These are phyloP conservation scores for Trichoderma hamatum DNA, from an alignment of 2,329 filamentous ascomycete genomes.

Conservation along the genomic window DNA sequence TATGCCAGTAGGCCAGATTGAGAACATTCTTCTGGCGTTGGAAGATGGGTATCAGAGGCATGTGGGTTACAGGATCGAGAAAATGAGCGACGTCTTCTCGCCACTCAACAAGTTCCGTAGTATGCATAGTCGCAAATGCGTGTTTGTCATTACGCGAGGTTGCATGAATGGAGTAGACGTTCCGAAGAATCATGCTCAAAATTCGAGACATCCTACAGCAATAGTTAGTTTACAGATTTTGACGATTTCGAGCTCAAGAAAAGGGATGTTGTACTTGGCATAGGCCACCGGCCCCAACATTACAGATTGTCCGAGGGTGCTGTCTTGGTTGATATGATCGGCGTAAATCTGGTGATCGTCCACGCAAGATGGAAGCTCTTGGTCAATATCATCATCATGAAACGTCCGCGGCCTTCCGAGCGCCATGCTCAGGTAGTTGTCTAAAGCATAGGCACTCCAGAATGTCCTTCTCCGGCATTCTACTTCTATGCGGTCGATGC, in stretches of 20 bases:
- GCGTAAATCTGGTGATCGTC: constrained; percentile 17
- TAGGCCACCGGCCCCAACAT: constrained; percentile 13
- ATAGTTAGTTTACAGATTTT: neutral
- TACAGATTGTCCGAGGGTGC: constrained; percentile 12
- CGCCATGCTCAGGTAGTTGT: constrained; percentile 20
- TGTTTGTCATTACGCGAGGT: constrained; percentile 22
- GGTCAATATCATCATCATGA: constrained; percentile 21
- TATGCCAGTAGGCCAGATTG: constrained; percentile 20
- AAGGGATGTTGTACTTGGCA: constrained; percentile 2
- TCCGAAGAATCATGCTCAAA: constrained; percentile 20
- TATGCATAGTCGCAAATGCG: constrained; percentile 17
- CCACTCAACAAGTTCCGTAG: constrained; percentile 15
- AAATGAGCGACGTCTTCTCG: constrained; percentile 16
- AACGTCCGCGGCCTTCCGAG: constrained; percentile 17
- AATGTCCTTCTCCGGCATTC: constrained; percentile 17
- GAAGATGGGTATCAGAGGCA: constrained; percentile 22
- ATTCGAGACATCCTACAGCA: constrained; percentile 9
- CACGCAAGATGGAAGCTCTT: constrained; percentile 11
- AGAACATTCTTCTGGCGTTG: constrained; percentile 19
- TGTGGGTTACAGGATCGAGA: constrained; percentile 10
- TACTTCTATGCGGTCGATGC: constrained; percentile 15
- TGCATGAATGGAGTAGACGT: constrained; percentile 20
- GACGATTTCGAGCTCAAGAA: too few species aligned
- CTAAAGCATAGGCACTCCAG: constrained; percentile 19
- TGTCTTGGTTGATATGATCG: constrained; percentile 14